Percentiles rank a stretch among this genome's conserved stretches.
phyloP scores from a whole-genome alignment of 1,139 yeast species.

The Scheffersomyces illinoinensis region DNA sequence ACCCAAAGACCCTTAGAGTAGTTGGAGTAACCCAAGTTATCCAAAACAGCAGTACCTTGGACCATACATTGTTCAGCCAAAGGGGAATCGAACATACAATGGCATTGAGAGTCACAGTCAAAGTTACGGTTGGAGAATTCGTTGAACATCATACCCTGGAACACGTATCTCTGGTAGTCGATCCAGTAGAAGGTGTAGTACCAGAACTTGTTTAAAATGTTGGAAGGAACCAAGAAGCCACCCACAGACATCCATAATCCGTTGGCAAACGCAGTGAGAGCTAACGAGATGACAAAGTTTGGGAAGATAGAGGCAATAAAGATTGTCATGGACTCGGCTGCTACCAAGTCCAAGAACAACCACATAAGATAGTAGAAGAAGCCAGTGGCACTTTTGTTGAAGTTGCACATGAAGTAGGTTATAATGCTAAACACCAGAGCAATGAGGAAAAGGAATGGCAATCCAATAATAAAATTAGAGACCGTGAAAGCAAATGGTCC shows the following conservation, averaged over 20 bases:
- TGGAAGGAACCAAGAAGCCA: constrained; percentile 35
- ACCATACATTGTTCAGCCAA: constrained; percentile 30
- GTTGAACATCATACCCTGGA: constrained; percentile 46
- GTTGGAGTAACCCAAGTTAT: constrained; percentile 27
- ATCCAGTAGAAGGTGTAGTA: constrained; percentile 42
- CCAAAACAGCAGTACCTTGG: constrained; percentile 30
- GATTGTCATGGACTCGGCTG: constrained; percentile 42
- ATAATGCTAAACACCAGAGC: constrained; percentile 30
- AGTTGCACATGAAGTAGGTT: constrained; percentile 36
- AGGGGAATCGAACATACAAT: constrained; percentile 33
- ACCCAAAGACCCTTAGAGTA: constrained; percentile 32
- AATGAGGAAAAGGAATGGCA: constrained; percentile 38
- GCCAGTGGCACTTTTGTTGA: constrained; percentile 25
- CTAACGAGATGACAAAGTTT: constrained; percentile 37
- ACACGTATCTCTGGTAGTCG: constrained; percentile 40
- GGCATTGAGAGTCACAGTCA: constrained; percentile 30
- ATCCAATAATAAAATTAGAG: constrained; percentile 36
- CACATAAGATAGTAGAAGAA: constrained; percentile 36
- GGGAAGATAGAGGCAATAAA: constrained; percentile 35
- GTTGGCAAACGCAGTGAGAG: constrained; percentile 40
- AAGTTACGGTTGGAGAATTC: constrained; percentile 30
- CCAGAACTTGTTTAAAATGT: constrained; percentile 38
- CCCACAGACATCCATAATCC: constrained; percentile 49
- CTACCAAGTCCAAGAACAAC: constrained; percentile 38
- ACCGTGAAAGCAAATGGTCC: constrained; percentile 36